These are phyloP conservation scores for Acacia concinna DNA, from an alignment of 331 rosid species.

Conservation along the genomic window DNA sequence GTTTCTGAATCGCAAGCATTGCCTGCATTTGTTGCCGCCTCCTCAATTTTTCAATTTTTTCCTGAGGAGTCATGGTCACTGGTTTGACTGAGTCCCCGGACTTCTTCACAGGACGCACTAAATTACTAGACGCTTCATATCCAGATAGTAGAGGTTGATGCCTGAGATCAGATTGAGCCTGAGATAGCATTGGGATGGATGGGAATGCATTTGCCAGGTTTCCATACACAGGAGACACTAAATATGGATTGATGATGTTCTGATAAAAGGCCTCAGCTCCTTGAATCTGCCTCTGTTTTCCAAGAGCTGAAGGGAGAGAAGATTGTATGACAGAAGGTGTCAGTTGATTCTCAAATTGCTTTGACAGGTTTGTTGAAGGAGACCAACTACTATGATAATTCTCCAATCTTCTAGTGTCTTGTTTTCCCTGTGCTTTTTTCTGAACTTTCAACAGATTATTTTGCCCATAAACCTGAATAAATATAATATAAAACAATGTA, in stretches of 20 bases:
- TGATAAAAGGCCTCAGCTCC: slow-evolving; percentile 57
- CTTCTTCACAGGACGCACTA: slow-evolving; percentile 41
- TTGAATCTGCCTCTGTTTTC: slow-evolving; percentile 55
- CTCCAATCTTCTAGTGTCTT: slow-evolving; percentile 44
- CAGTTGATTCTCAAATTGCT: slow-evolving; percentile 59
- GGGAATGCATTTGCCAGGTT: slow-evolving; percentile 55
- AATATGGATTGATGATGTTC: slow-evolving; percentile 56
- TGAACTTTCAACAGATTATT: slow-evolving; percentile 43
- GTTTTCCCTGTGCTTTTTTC: slow-evolving; percentile 50
- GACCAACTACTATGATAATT: slow-evolving; percentile 60
- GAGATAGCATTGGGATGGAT: slow-evolving; percentile 57
- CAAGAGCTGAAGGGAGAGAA: slow-evolving; percentile 52
- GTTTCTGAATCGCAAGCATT: slow-evolving; percentile 88
- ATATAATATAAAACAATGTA: background rate
- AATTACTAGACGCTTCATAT: slow-evolving; percentile 46
- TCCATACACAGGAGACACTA: slow-evolving; percentile 46
- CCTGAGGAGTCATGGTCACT: slow-evolving; percentile 88
- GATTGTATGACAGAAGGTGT: slow-evolving; percentile 47
- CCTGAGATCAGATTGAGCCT: slow-evolving; percentile 49
- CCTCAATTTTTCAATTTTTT: slow-evolving; percentile 92
- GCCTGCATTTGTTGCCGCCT: slow-evolving; percentile 97
- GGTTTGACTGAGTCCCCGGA: slow-evolving; percentile 49
- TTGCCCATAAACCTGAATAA: slow-evolving; percentile 51
- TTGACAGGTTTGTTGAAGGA: slow-evolving; percentile 46
- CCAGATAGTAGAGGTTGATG: slow-evolving; percentile 47